Base-by-base conservation (phyloP, 345 rosid species). In the Pugionium cornutum region DNA sequence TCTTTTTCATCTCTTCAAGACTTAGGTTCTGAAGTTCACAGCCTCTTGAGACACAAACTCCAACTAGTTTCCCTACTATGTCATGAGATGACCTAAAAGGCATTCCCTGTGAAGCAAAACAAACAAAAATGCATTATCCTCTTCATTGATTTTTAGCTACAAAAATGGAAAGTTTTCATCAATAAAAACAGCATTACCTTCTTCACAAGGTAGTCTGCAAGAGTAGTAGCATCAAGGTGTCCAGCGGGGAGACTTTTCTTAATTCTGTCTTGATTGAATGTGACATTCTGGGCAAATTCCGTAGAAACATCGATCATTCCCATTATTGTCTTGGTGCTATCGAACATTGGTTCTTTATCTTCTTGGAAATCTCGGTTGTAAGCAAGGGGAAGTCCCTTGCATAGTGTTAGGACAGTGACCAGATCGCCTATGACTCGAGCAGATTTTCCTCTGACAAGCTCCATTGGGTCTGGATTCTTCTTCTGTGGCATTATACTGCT, bases 401-500 rank as follows among this genome's bases (percentile, higher is more conserved):
- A 94, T 33, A 94, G 63, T 9, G 89, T 84, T 55, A 94, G 79
- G 70, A 90, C 87, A 7, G 97, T 86, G 59, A 88, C 89, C 42
- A 90, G 76, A 77, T 84, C 87, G 18, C 96, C 97, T 9, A 94
- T 79, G 54, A 84, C 89, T 74, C 95, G 74, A 27, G 92, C 96
- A 72, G 97, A 88, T 78, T 94, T 94, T 34, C 97, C 97, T 49
- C 95, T 83, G 49, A 90, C 95, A 69, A 94, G 99, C 68, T 90
- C 99, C 97, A 90, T 90, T 11, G 96, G 99, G 75, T 94, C 97
- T 46, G 97, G 97, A 77, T 90, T 94, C 78, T 94, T 90, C 89
- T 94, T 94, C 76, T 90, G 99, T 55, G 99, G 97, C 99, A 94
- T 94, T 77, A 94, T 94, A 75, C 97, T 94, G 51, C 99, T 90